Conservation (phyloP, 2,329 filamentous ascomycete genomes). For the Colletotrichum simmondsii region DNA sequence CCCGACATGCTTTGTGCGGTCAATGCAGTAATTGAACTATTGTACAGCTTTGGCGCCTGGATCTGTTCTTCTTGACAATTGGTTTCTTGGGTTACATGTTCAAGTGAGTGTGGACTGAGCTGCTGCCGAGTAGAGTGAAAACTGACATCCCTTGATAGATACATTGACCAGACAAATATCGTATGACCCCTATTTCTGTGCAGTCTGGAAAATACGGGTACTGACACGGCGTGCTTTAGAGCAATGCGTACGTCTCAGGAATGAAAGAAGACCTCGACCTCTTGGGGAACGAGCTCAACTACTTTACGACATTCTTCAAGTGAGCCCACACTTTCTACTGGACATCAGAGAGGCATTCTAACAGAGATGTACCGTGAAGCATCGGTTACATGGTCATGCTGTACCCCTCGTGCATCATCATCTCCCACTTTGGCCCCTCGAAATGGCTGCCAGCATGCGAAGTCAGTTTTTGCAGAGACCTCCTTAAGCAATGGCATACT, state of each 20-base stretch:
- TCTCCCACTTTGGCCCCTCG: conserved; percentile 41
- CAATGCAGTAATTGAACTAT: neutral
- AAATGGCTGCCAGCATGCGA: conserved; percentile 42
- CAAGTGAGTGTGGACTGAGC: neutral
- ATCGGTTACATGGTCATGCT: conserved; percentile 40
- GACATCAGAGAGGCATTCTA: neutral
- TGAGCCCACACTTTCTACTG: neutral
- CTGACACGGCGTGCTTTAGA: neutral
- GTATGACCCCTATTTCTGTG: neutral
- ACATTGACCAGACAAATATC: conserved; percentile 28
- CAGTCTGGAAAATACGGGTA: neutral
- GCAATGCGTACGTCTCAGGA: conserved; percentile 42
- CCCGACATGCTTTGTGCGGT: too few relatives aligned
- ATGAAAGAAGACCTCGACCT: conserved; percentile 42
- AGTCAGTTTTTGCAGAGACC: conserved; percentile 4
- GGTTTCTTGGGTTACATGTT: conserved; percentile 28
- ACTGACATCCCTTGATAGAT: neutral
- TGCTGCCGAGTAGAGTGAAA: too few relatives aligned
- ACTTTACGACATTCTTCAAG: conserved; percentile 38
- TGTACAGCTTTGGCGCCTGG: conserved; percentile 15
- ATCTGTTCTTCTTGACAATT: conserved; percentile 22
- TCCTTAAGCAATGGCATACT: neutral
- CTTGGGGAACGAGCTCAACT: conserved; percentile 39
- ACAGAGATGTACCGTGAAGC: neutral
- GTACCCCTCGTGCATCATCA: conserved; percentile 41